Evolutionary conservation across 2,329 filamentous ascomycete genomes (phyloP), one percentile per base, ranked within the genome.

Genomic region (Didymosphaeria variabile): DNA sequence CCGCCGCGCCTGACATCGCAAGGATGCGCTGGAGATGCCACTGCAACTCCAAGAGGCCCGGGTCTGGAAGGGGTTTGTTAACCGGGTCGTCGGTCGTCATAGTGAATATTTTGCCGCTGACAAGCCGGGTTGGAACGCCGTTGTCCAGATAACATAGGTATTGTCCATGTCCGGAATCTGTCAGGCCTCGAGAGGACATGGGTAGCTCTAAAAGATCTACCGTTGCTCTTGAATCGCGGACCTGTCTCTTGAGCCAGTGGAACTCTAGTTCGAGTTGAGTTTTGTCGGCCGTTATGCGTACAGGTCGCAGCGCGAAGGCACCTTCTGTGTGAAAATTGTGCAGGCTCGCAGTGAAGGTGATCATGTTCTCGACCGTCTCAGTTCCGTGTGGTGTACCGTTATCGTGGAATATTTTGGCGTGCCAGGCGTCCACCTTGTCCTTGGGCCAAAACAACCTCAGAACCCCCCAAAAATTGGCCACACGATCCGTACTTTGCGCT

Each of bases 21-120:
- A 68, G 55, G 45, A 68, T 55, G 50, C 66, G 64, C 36, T 68
- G 60, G 44, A 68, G 60, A 51, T 67, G 59, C 64, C 66, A 68
- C 54, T 68, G 66, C 46, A 68, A 38, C 53, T 57, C 53, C 44
- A 68, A 45, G 29, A 68, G 64, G 60, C 64, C 64, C 47, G 62
- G 47, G 57, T 68, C 66, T 34, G 64, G 66, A 55, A 68, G 62
- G 34, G 60, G 66, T 60, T 46, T 62, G 10, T 60, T 57, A 17
- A 34, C 45, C 31, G 60, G 49, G 47, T 66, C 64, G 53, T 68
- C 66, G 56, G 66, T 68, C 21, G 60, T 59, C 60, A 68, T 57
- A 12, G 47, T 60, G 51, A 68, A 66, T 55, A 21, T 63, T 29
- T 54, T 52, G 45, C 66, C 66, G 49, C 64, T 68, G 32, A 58